Base-by-base conservation (phyloP, 371 early-diverging fungal genomes). In the Syncephalastrum monosporum region DNA sequence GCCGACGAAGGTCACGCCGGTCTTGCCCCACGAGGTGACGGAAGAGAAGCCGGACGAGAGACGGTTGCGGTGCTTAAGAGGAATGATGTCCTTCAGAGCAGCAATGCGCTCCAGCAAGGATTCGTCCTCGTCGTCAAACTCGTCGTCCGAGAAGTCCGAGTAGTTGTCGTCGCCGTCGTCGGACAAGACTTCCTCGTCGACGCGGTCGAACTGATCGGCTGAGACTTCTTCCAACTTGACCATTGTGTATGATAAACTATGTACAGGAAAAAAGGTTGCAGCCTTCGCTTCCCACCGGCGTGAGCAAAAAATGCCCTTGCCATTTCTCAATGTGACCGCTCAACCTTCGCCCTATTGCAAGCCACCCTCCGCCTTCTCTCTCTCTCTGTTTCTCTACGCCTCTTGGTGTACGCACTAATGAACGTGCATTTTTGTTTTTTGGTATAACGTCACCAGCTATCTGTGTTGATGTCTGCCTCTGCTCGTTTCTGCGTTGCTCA, bases 21-120 rank as follows among this genome's bases (percentile, higher is more conserved):
- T 69, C 61, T 75, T 76, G 45, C 85, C 81, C 77, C 82, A 81
- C 47, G 73, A 77, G 21, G 70, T 79, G 47, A 86, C 62, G 8
- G 79, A 72, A 14, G 81, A 71, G 21, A 76, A 75, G 33, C 72
- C 67, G 45, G 79, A 72, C 3, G 82, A 67, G 16, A 91, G 59
- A 25, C 78, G 68, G 53, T 77, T 74, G 64, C 91, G 87, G 53
- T 86, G 83, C 59, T 82, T 79, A 42, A 79, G 66, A 14, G 92
- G 90, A 52, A 91, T 80, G 53, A 90, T 87, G 56, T 90, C 92
- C 63, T 87, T 83, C 19, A 91, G 72, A 25, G 92, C 92, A 47
- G 72, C 71, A 49, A 91, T 61, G 50, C 92, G 84, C 56, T 91
- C 92, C 59, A 85, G 59, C 29, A 87, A 33, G 21, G 85, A 81